A percentile compares a stretch with the other conserved stretches of the same genome.
phyloP scores from a whole-genome alignment of 306 rosid species.

The Lathyrus aphaca region DNA sequence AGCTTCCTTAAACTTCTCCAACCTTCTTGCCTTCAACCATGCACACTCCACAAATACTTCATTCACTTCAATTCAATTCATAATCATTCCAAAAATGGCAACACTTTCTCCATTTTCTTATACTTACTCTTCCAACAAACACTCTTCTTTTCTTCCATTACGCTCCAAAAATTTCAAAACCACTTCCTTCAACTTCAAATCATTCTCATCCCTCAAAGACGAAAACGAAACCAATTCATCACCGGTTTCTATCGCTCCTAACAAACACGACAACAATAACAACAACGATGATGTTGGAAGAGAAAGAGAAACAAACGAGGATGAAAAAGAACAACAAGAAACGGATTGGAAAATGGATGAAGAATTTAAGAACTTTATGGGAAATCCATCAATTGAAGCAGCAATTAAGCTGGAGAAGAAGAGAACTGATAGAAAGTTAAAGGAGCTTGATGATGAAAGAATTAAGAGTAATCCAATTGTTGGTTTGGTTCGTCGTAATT shows the following conservation, averaged over 20 bases:
- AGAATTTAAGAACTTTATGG: constrained; percentile 87
- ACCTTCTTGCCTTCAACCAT: neutral
- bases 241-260: constrained; percentile 46
- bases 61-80: neutral
- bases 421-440: constrained; percentile 82
- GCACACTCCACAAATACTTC: neutral
- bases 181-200: constrained; percentile 21
- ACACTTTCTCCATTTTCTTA: constrained; percentile 10
- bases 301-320: neutral
- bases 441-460: constrained; percentile 67
- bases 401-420: constrained; percentile 94
- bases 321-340: constrained; percentile 62
- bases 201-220: constrained; percentile 9
- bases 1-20: constrained; percentile 21
- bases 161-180: constrained; percentile 3
- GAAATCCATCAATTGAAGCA: constrained; percentile 84
- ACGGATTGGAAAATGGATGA: constrained; percentile 80
- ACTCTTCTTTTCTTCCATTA: neutral
- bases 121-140: neutral
- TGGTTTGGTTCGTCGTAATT: constrained; percentile 47
- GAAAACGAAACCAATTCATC: constrained; percentile 36
- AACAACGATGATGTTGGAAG: constrained; percentile 1
- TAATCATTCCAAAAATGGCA: constrained; percentile 7
- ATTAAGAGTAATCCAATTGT: constrained; percentile 55
- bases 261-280: constrained; percentile 28